Base-by-base conservation (phyloP, 768 basidiomycete genomes). In the Lanmaoa rubissima region DNA sequence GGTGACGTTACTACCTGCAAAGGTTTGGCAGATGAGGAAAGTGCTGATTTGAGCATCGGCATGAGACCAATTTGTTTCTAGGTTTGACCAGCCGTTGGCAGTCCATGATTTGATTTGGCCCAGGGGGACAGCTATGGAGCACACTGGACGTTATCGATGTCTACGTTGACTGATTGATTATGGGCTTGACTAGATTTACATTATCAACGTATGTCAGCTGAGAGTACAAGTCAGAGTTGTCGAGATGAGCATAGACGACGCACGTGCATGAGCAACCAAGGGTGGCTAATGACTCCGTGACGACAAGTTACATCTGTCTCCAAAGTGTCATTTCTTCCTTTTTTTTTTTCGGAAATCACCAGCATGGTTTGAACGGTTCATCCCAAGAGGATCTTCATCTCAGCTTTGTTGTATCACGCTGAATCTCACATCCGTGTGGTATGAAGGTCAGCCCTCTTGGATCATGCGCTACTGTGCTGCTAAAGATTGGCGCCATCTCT, bases 11-110 rank as follows among this genome's bases (percentile, higher is more conserved):
- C 72, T 91, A 51, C 86, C 86, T 4, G 79, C 86, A 21, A 80
- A 80, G 56, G 81, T 82, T 59, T 94, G 92, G 85, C 88, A 94
- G 70, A 71, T 97, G 72, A 78, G 94, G 68, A 93, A 95, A 70
- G 89, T 97, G 14, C 71, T 96, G 68, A 80, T 92, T 52, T 94
- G 75, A 78, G 54, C 38, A 26, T 21, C n/a, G 6, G 54, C n/a
- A 6, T 38, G 36, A 17, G 32, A 9, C n/a, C 19, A 58, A 43
- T 50, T 28, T 53, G 36, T 43, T 34, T 46, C 12, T 17, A 40
- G 24, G 48, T 28, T 39, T 26, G 12, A 42, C 26, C 39, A 28
- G 44, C 54, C 13, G 42, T 65, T 35, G 28, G 41, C 40, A 58
- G n/a, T 44, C 28, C 39, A 26, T 43, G 12, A 52, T 52, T 42